Conservation (phyloP, 2,329 filamentous ascomycete genomes). For the Alternaria burnsii region DNA sequence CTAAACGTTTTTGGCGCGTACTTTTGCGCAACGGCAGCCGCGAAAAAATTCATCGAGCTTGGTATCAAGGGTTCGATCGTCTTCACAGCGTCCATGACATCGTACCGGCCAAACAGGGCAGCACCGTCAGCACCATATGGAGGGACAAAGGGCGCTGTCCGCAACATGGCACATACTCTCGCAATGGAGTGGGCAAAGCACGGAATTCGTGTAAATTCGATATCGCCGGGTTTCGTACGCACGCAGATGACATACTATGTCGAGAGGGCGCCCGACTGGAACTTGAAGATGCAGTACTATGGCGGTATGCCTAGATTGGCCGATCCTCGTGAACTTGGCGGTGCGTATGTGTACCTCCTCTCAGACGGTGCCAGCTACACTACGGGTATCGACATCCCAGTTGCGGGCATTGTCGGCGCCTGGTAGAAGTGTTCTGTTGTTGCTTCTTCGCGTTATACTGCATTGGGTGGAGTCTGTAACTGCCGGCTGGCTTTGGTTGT, state of each 20-base stretch:
- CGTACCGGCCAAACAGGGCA: constrained; percentile 60
- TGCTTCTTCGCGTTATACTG: constrained; percentile 13
- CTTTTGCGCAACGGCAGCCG: constrained; percentile 58
- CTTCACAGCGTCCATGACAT: constrained; percentile 61
- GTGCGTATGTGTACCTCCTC: constrained; percentile 60
- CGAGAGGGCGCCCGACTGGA: constrained; percentile 60
- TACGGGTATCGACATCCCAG: constrained; percentile 59
- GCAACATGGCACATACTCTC: constrained; percentile 63
- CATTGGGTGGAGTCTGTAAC: constrained; percentile 33
- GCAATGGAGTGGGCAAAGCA: constrained; percentile 86
- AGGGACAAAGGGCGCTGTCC: constrained; percentile 54
- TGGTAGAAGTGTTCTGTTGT: constrained; percentile 39
- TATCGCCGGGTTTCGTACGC: constrained; percentile 88
- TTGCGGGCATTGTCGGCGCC: constrained; percentile 59
- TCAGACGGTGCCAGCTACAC: constrained; percentile 60
- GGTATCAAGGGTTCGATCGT: constrained; percentile 59
- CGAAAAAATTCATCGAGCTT: constrained; percentile 56
- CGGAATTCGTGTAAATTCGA: constrained; percentile 82
- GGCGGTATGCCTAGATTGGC: constrained; percentile 63
- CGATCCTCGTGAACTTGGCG: constrained; percentile 60
- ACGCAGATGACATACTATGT: constrained; percentile 66
- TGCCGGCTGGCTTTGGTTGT: neutral
- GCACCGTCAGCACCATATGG: constrained; percentile 61
- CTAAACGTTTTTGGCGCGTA: constrained; percentile 60
- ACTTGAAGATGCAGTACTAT: constrained; percentile 63